Percentiles rank a stretch among this genome's conserved stretches.
Conservation (phyloP, 495 filamentous ascomycete genomes). For the Neurospora sp. region DNA sequence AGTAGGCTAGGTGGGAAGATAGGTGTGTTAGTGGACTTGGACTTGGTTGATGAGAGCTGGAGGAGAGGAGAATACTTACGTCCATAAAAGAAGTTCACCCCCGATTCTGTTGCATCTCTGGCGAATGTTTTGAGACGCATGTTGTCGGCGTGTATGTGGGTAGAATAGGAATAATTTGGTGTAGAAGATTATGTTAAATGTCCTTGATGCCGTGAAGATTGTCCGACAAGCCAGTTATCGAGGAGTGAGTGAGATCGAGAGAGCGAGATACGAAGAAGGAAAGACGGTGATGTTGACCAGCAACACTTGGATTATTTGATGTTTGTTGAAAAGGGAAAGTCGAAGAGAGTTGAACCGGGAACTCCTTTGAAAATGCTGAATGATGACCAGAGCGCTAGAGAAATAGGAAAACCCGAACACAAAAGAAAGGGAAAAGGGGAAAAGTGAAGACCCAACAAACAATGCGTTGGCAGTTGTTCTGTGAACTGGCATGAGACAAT, state of each 20-base stretch:
- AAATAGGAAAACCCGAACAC: neutral
- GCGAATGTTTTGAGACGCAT: no score
- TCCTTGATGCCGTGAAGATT: neutral
- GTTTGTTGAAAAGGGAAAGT: neutral
- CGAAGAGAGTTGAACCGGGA: neutral
- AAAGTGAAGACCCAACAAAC: neutral
- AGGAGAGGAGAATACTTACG: no score
- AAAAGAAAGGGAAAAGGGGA: neutral
- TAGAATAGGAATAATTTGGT: neutral
- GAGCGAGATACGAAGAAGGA: neutral
- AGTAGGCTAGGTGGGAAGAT: neutral
- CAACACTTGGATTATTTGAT: neutral
- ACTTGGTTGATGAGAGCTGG: no score
- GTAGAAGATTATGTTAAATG: neutral
- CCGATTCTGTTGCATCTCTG: no score
- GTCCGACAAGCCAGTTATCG: neutral
- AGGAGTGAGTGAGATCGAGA: neutral
- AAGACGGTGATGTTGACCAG: neutral
- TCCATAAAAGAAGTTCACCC: no score
- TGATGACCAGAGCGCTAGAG: neutral
- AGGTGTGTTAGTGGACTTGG: neutral
- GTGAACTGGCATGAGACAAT: neutral
- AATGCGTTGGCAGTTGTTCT: neutral
- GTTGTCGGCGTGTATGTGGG: neutral
- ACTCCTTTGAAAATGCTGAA: neutral